Percentiles rank a stretch among this genome's conserved stretches.
Conservation (phyloP, 2,329 filamentous ascomycete genomes). For the Rugonectria rugulosa region DNA sequence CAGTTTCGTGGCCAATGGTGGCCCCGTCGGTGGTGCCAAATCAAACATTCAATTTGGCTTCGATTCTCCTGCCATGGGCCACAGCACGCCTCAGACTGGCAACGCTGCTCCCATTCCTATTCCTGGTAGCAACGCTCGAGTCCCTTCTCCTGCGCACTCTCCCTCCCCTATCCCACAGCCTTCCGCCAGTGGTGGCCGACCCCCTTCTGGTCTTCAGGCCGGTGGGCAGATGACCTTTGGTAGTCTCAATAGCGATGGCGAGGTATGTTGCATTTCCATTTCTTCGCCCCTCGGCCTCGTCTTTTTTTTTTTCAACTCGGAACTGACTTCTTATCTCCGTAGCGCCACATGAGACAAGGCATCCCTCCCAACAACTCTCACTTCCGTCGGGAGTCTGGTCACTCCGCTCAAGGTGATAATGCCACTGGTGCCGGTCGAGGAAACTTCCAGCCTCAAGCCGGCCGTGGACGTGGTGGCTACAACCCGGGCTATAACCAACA, state of each 20-base stretch:
- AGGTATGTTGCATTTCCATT: slow-evolving; percentile 62
- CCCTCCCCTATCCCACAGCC: slow-evolving; percentile 94
- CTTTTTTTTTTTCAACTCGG: not conserved
- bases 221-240: slow-evolving; percentile 79
- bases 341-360: slow-evolving; percentile 75
- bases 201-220: slow-evolving; percentile 77
- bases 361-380: slow-evolving; percentile 73
- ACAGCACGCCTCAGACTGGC: slow-evolving; percentile 70
- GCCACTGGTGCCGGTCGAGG: slow-evolving; percentile 61
- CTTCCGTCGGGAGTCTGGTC: slow-evolving; percentile 84
- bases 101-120: slow-evolving; percentile 67
- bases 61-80: slow-evolving; percentile 71
- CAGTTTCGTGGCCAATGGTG: slow-evolving; percentile 80
- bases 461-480: slow-evolving; percentile 59
- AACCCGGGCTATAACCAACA: slow-evolving; percentile 58
- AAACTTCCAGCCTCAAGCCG: slow-evolving; percentile 57
- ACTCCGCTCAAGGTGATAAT: slow-evolving; percentile 70
- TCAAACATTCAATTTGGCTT: slow-evolving; percentile 84
- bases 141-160: slow-evolving; percentile 85
- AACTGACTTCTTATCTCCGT: slow-evolving; percentile 37
- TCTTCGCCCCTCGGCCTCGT: slow-evolving; percentile 15
- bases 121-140: slow-evolving; percentile 70
- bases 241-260: slow-evolving; percentile 80
- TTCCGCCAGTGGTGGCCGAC: slow-evolving; percentile 82
- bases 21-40: slow-evolving; percentile 63